Conservation (phyloP, 129 eudicot genomes). For the Lactuca sativa region DNA sequence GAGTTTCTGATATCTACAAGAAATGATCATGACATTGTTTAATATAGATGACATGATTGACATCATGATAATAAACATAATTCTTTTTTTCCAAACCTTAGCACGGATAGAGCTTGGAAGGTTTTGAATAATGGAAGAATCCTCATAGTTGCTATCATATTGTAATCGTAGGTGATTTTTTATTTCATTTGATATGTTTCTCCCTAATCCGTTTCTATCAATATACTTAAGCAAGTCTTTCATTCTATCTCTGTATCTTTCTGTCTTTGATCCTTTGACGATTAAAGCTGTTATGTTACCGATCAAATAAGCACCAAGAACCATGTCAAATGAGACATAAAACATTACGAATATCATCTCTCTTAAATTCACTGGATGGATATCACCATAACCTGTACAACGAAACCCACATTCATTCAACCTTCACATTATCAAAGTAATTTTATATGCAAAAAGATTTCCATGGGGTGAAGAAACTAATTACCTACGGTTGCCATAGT, state of each 20-base stretch:
- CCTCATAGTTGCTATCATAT: conserved; percentile 80
- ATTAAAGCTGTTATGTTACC: conserved; percentile 98
- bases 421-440: background rate
- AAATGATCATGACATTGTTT: conserved; percentile 13
- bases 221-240: conserved; percentile 70
- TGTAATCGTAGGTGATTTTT: conserved; percentile 77
- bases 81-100: conserved; percentile 42
- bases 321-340: conserved; percentile 92
- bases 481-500: conserved; percentile 97
- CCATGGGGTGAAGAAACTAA: conserved; percentile 19
- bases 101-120: conserved; percentile 89
- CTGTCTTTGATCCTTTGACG: conserved; percentile 96
- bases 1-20: conserved; percentile 75
- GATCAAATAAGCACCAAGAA: conserved; percentile 91
- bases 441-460: conserved; percentile 1
- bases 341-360: conserved; percentile 93
- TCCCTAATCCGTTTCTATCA: conserved; percentile 73
- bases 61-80: background rate
- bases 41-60: background rate
- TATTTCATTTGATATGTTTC: conserved; percentile 69
- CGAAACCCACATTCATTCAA: conserved; percentile 17
- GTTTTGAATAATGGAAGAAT: conserved; percentile 74
- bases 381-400: conserved; percentile 87
- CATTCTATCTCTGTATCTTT: conserved; percentile 86
- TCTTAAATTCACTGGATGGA: conserved; percentile 90